Conservation (phyloP, 2,329 filamentous ascomycete species). For the Fusarium euwallaceae region DNA sequence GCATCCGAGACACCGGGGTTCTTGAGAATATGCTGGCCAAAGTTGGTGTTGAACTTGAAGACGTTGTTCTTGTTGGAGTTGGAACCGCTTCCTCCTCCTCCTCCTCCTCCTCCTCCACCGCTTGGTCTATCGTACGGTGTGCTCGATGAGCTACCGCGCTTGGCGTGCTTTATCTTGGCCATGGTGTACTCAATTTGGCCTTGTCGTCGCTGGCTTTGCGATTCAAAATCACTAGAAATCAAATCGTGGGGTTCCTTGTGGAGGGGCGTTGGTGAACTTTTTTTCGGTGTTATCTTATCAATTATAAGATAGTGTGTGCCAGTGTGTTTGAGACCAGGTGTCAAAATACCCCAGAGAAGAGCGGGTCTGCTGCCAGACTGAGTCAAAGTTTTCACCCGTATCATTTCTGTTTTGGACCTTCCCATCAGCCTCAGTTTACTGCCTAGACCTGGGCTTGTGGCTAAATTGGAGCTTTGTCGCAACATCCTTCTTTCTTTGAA, state of each 20-base stretch:
- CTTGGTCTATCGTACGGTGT: constrained; percentile 58
- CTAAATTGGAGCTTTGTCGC: constrained; percentile 19
- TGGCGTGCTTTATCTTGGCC: constrained; percentile 66
- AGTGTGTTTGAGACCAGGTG: background rate
- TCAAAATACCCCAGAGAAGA: constrained; percentile 18
- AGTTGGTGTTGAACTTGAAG: constrained; percentile 96
- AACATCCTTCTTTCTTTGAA: constrained; percentile 1
- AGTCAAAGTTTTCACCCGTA: constrained; percentile 21
- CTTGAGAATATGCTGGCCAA: constrained; percentile 91
- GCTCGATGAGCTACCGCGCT: constrained; percentile 63
- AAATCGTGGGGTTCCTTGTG: constrained; percentile 12
- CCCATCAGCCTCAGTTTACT: constrained; percentile 23
- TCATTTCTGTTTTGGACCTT: constrained; percentile 27
- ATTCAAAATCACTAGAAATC: constrained; percentile 6
- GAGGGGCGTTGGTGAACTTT: constrained; percentile 44
- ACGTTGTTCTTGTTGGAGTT: constrained; percentile 76
- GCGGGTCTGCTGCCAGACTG: background rate
- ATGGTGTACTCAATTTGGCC: constrained; percentile 51
- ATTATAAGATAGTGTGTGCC: background rate
- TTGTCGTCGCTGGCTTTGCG: constrained; percentile 10
- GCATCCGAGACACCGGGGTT: constrained; percentile 87
- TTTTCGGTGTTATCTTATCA: constrained; percentile 38
- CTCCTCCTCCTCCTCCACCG: constrained; percentile 25
- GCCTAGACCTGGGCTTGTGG: constrained; percentile 18
- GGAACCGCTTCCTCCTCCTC: constrained; percentile 27